Evolutionary conservation across 1,284 basidiomycete species (phyloP).

Genomic region (Erythrobasidium hasegawianum): DNA sequence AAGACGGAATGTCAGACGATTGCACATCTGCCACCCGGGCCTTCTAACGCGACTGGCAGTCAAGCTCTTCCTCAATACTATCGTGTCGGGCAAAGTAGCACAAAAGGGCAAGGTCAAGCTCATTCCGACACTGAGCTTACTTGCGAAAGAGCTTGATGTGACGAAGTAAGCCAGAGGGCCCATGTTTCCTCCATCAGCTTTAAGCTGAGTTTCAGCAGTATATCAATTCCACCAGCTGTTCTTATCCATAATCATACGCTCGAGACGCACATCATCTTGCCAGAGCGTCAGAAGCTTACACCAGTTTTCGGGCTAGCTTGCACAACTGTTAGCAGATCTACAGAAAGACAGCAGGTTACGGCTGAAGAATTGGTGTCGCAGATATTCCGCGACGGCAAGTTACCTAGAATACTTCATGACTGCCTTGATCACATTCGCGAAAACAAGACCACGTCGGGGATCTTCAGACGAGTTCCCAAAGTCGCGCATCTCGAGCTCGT

Average conservation of each 20-base stretch:
- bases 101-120: constrained; percentile 25
- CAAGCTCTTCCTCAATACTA: constrained; percentile 29
- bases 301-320: background rate
- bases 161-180: constrained; percentile 5
- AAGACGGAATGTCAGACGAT: constrained; percentile 16
- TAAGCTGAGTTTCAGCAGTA: constrained; percentile 1
- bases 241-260: constrained; percentile 3
- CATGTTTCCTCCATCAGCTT: background rate
- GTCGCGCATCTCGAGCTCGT: constrained; percentile 35
- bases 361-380: background rate
- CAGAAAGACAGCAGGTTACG: no score
- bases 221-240: constrained; percentile 14
- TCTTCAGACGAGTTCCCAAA: constrained; percentile 42
- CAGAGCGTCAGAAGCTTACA: background rate
- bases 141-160: constrained; percentile 24
- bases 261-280: background rate
- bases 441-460: constrained; percentile 36
- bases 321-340: background rate
- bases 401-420: constrained; percentile 20
- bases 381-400: background rate
- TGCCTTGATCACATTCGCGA: constrained; percentile 15
- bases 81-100: constrained; percentile 30
- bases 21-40: constrained; percentile 31
- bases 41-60: constrained; percentile 29
- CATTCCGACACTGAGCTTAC: constrained; percentile 5